Base-by-base conservation (phyloP, 495 filamentous ascomycete genomes). In the Jackrogersella minutella region DNA sequence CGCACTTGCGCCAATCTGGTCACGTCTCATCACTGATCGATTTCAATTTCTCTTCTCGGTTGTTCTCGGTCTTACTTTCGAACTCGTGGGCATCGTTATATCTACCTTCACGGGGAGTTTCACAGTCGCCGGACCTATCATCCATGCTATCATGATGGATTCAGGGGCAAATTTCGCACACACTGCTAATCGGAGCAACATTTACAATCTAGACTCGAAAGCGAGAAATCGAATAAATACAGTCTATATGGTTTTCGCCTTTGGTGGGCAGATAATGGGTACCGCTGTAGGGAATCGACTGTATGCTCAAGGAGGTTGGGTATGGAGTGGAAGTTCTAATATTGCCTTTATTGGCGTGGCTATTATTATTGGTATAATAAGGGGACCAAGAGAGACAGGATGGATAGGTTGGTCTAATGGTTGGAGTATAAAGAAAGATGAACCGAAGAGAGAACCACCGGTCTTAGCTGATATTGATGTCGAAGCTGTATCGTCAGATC, bases 351-450 rank as follows among this genome's bases (percentile, higher is more conserved):
- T 90, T 16, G 86, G 78, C 0, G 74, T 83, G 17, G 86, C 88
- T 14, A 63, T 93, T 62, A 34, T 87, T 13, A 66, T 91, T 34
- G 85, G 81, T 41, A 69, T 86, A 41, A 73, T 74, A 9, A 81
- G 89, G 21, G 90, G 89, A 0, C 92, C 92, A 13, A 80, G 82
- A 64, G 90, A 93, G 76, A 86, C 72, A 30, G 79, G 88, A 0
- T 93, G 91, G 91, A 46, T 92, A 21, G 91, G 91, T 0, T 93
- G 91, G 91, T 77, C 76, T 11, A 90, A 89, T 8, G 90, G 91
- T 0, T 89, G 88, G 86, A 70, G 50, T 65, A 86, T 77, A 55
- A 65, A 68, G 72, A 75, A 54, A 57, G 73, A 79, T 26, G 75
- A 80, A 1, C 67, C 60, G 8, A 60, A 64, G 5, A 40, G 11